These are phyloP conservation scores for Syzygium aromaticum DNA, from an alignment of 345 rosid genomes.

Conservation along the genomic window DNA sequence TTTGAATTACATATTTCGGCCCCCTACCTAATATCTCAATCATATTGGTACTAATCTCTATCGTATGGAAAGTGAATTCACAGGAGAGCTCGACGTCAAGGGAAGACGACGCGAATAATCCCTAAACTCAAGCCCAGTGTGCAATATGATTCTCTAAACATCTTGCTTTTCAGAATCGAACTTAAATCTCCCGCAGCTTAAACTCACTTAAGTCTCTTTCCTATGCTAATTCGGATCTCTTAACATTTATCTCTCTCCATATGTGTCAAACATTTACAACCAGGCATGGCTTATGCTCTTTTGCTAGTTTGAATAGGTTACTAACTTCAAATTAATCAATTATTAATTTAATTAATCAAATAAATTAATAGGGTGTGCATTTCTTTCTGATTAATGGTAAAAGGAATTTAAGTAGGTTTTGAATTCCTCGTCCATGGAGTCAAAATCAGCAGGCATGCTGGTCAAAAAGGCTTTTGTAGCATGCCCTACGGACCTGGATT, in stretches of 20 bases:
- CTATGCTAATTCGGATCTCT: rapidly evolving
- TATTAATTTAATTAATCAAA: neutral
- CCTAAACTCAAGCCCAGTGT: too few species aligned
- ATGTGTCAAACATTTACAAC: neutral
- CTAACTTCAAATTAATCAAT: neutral
- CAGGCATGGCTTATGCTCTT: neutral
- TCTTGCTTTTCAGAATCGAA: neutral
- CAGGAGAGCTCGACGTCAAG: neutral
- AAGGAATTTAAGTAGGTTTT: neutral
- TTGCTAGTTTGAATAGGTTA: neutral
- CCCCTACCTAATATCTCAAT: neutral
- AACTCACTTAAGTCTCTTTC: neutral
- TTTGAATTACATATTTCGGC: neutral
- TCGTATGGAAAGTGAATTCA: neutral
- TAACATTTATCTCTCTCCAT: neutral
- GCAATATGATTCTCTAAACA: neutral
- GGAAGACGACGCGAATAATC: too few species aligned
- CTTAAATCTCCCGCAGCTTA: neutral
- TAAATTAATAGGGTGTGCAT: neutral
- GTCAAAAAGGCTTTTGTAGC: neutral
- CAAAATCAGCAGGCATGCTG: neutral
- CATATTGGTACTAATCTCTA: too few species aligned
- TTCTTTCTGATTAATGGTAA: neutral
- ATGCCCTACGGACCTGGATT: neutral
- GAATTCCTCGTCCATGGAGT: neutral